These are phyloP conservation scores for Torrubiella hemipterigena DNA, from an alignment of 2,329 filamentous ascomycete genomes.

Conservation along the genomic window DNA sequence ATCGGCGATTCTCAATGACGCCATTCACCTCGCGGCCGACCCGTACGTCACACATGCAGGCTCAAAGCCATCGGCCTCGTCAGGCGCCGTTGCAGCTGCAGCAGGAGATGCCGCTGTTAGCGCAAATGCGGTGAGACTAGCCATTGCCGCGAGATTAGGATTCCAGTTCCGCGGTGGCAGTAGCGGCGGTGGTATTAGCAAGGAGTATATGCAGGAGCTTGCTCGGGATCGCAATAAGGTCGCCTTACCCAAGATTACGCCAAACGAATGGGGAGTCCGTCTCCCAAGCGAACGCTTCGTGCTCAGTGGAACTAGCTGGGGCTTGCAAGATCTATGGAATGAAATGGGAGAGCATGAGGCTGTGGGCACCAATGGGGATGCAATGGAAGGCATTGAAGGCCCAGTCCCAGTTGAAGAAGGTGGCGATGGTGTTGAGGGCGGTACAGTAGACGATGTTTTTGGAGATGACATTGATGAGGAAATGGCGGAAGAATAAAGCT, in stretches of 20 bases:
- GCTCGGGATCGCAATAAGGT: constrained; percentile 59
- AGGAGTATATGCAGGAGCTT: constrained; percentile 69
- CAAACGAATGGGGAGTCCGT: constrained; percentile 56
- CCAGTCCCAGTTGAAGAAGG: constrained; percentile 28
- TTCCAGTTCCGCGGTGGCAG: constrained; percentile 54
- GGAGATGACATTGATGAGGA: constrained; percentile 44
- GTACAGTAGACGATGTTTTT: constrained; percentile 42
- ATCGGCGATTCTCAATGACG: constrained; percentile 57
- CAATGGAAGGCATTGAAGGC: constrained; percentile 35
- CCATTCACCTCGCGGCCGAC: constrained; percentile 55
- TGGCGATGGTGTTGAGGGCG: constrained; percentile 35
- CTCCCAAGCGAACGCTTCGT: constrained; percentile 59
- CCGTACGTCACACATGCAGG: constrained; percentile 52
- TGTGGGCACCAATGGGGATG: constrained; percentile 24
- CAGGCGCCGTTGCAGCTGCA: constrained; percentile 35
- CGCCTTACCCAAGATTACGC: constrained; percentile 48
- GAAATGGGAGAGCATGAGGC: constrained; percentile 29
- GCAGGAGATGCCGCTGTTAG: constrained; percentile 45
- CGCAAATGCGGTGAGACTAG: constrained; percentile 58
- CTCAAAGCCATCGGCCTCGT: constrained; percentile 33
- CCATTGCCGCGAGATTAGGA: constrained; percentile 54
- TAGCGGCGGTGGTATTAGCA: constrained; percentile 44
- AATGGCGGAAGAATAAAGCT: constrained; percentile 33
- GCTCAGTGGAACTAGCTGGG: constrained; percentile 54
- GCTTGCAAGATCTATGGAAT: constrained; percentile 47